These are phyloP conservation scores for Inonotus hispidus DNA, from an alignment of 1,284 basidiomycete species.

Conservation along the genomic window DNA sequence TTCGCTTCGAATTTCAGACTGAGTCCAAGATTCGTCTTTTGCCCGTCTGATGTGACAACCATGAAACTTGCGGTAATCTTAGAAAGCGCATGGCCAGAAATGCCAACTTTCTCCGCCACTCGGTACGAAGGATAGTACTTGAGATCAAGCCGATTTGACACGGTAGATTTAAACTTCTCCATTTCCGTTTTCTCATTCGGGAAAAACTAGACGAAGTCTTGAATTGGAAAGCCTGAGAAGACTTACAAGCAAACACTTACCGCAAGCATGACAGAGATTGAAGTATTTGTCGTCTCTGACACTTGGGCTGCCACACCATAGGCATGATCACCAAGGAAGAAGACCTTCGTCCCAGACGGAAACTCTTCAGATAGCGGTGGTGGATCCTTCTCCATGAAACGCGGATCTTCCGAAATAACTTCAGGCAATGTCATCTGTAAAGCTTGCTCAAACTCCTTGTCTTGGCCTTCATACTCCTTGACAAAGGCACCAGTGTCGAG, in stretches of 20 bases:
- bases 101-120: constrained; percentile 62
- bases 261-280: constrained; percentile 75
- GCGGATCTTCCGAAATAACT: constrained; percentile 83
- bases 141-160: constrained; percentile 47
- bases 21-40: constrained; percentile 88
- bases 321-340: constrained; percentile 91
- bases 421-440: constrained; percentile 78
- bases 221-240: too few species aligned
- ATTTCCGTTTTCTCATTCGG: constrained; percentile 76
- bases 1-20: constrained; percentile 97
- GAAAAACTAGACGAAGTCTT: constrained; percentile 61
- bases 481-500: constrained; percentile 86
- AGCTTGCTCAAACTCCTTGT: constrained; percentile 83
- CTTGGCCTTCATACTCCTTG: constrained; percentile 85
- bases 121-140: constrained; percentile 76
- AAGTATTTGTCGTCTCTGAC: constrained; percentile 56
- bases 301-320: constrained; percentile 97
- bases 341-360: constrained; percentile 85
- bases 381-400: constrained; percentile 79
- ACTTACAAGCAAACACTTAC: constrained; percentile 39
- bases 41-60: constrained; percentile 69
- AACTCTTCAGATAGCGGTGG: constrained; percentile 86
- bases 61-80: constrained; percentile 93
- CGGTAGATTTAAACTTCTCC: constrained; percentile 68
- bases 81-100: constrained; percentile 74